Evolutionary conservation across 305 asterid genomes (phyloP).

Genomic region (Rubia peregrina): DNA sequence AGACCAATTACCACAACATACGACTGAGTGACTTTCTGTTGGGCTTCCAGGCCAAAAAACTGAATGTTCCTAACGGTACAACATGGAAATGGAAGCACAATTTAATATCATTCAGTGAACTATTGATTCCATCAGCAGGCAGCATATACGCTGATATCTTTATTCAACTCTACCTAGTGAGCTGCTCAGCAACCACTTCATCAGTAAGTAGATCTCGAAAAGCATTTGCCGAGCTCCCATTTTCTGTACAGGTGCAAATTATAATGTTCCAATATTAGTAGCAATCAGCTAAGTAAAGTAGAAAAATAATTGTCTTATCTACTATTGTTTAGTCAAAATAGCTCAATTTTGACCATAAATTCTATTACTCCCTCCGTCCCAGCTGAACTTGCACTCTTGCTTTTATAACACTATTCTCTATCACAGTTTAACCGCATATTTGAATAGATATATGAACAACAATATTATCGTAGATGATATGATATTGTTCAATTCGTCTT

Average conservation of each 20-base stretch:
- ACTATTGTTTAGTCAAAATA: background rate
- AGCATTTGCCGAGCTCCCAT: constrained; percentile 9
- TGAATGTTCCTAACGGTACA: constrained; percentile 67
- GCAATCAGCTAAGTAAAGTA: constrained; percentile 1
- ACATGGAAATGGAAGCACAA: constrained; percentile 15
- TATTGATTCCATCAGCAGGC: constrained; percentile 4
- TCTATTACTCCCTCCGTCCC: too few species aligned
- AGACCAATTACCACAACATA: constrained; percentile 96
- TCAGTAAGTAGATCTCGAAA: constrained; percentile 55
- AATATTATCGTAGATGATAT: too few species aligned
- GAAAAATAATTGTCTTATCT: background rate
- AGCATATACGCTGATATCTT: background rate
- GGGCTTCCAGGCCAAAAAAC: constrained; percentile 80
- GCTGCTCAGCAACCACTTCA: constrained; percentile 92
- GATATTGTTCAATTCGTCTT: too few species aligned
- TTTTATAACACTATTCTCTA: too few species aligned
- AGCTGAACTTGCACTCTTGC: too few species aligned
- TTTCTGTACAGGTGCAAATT: background rate
- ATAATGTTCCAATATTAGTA: background rate
- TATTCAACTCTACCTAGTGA: constrained; percentile 54
- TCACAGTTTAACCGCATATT: too few species aligned
- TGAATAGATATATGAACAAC: too few species aligned
- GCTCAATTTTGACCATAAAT: background rate
- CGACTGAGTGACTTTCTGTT: constrained; percentile 69
- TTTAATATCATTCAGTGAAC: background rate